Evolutionary conservation across 371 early-diverging fungal species (phyloP), one percentile per base, ranked within the genome.

Genomic region (Homolaphlyctis polyrhiza): DNA sequence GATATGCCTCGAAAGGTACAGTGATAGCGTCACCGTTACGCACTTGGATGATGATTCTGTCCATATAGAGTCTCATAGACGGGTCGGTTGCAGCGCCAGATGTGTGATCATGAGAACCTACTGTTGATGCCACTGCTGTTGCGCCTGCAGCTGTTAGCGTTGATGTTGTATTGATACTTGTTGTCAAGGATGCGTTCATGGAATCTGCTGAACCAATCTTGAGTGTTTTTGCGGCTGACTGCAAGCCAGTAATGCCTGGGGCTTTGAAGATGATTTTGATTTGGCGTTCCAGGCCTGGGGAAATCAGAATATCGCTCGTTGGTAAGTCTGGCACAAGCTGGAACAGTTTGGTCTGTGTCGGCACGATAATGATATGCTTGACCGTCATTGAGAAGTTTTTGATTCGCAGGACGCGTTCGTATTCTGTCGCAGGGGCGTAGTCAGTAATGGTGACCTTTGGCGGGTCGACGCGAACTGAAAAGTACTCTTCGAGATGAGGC

Each of bases 271-370:
- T 60, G 28, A 72, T 43, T n/a, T 63, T 55, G 39, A 70, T 39
- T 34, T 65, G 51, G 18, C 39, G 34, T 23, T 68, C 66, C 8
- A 75, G 51, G 1, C 72, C 75, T 1, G 75, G 75, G 16, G 75
- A 67, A 23, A 71, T 66, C 25, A 36, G 30, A 6, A 66, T 59
- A 23, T 43, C 57, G 43, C 65, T 64, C 27, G 62, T 23, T 2
- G 27, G 43, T 13, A 25, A 30, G 6, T 35, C 57, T 28, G 48
- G 29, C 2, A 58, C 63, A 1, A 69, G 43, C 30, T 50, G 32
- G 57, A 72, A 68, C 23, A 61, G 51, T 50, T 51, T 60, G 14
- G 61, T 55, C 8, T 35, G 35, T 2, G 64, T 64, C 27, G 69
- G 67, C 25, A 45, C 34, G 1, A 72, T 30, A 8, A 60, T 18